phyloP scores from a whole-genome alignment of 2,329 filamentous ascomycete genomes.

The Talaromyces sp. region DNA sequence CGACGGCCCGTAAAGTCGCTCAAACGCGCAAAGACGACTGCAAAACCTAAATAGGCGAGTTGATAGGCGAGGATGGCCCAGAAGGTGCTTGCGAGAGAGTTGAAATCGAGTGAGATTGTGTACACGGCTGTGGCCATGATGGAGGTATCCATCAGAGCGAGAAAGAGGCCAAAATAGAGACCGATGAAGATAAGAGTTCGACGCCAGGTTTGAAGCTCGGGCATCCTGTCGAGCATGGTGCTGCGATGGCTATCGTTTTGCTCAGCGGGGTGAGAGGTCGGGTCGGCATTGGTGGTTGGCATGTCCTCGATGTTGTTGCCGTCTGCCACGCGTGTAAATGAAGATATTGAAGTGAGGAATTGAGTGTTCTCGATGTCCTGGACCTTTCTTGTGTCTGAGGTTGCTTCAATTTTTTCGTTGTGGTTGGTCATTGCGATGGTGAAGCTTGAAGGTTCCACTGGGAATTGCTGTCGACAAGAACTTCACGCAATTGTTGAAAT shows the following conservation, averaged over 20 bases:
- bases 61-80: slow-evolving; percentile 10
- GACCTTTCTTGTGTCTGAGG: background rate
- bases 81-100: slow-evolving; percentile 5
- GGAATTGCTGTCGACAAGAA: no score
- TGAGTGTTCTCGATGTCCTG: background rate
- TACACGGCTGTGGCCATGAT: slow-evolving; percentile 12
- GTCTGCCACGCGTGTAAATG: background rate
- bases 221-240: background rate
- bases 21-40: slow-evolving; percentile 7
- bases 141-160: slow-evolving; percentile 10
- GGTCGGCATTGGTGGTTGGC: background rate
- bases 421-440: no score
- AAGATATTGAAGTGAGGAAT: background rate
- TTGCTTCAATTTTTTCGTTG: background rate
- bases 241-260: background rate
- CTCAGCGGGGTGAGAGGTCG: no score
- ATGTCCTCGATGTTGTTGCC: background rate
- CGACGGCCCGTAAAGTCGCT: slow-evolving; percentile 13
- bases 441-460: no score
- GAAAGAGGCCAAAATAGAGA: slow-evolving; percentile 9
- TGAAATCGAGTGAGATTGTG: slow-evolving; percentile 10
- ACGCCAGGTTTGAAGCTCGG: background rate
- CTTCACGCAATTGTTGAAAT: no score
- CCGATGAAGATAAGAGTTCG: slow-evolving; percentile 3
- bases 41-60: slow-evolving; percentile 9